Base-by-base conservation (phyloP, 1,139 yeast species). In the Pneumocystis jirovecii region DNA sequence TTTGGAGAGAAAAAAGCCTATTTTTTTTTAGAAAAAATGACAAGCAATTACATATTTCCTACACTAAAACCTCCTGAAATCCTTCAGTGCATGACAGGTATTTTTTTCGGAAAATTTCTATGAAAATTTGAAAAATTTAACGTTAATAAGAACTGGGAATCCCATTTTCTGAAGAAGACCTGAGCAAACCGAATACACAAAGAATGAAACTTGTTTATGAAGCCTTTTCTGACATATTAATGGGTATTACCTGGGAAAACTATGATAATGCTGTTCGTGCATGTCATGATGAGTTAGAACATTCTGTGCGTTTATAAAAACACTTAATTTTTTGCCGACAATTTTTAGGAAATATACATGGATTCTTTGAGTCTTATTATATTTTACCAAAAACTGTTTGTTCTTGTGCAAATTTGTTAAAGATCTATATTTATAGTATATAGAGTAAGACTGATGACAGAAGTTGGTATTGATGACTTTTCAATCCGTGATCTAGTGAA, bases 381-480 rank as follows among this genome's bases (percentile, higher is more conserved):
- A 62, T 67, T 67, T 61, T 63, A 64, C 29, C 65, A 66, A 45
- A 63, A 66, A 42, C 40, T 66, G 39, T 63, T 12, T 12, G 15
- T 37, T 12, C 12, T 21, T 17, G 1, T 2, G 35, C 21, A 42
- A 7, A 12, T 31, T 39, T 2, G 3, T 12, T 10, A 10, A 31
- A 29, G 10, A 56, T 17, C 1, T 10, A 2, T 60, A 4, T 42
- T 60, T 1, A 60, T 17, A 12, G 12, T 25, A 5, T 8, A 19
- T 21, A 66, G 67, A 3, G 62, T 64, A 73, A 67, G 70, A 70
- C 68, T 68, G 71, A 74, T 71, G 70, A 74, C 71, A 64, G 81
- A 69, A 25, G 85, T 93, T 73, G 96, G 96, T 0, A 82, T 89
- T 3, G 79, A 82, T 66, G 96, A 90, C 74, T 87, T 89, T 71